Conservation (phyloP, 2,329 filamentous ascomycete genomes). For the Colletotrichum sp. region DNA sequence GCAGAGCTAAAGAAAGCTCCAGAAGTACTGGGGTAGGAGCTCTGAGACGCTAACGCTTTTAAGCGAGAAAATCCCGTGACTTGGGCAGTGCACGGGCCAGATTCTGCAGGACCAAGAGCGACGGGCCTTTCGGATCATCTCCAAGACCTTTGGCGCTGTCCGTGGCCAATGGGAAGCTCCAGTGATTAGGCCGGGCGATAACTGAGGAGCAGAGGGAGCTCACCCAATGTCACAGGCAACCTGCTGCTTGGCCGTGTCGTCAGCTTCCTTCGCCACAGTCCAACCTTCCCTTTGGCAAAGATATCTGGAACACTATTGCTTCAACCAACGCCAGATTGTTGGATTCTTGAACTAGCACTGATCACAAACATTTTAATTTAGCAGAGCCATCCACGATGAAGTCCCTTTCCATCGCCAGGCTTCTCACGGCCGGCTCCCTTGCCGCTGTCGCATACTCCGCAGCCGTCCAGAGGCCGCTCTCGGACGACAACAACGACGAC, state of each 20-base stretch:
- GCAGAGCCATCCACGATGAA: constrained; percentile 28
- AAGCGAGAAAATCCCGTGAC: background rate
- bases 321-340: background rate
- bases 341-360: background rate
- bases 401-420: constrained; percentile 35
- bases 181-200: background rate
- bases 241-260: constrained; percentile 23
- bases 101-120: background rate
- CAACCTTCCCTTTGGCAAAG: background rate
- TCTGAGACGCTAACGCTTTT: background rate
- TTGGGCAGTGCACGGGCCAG: background rate
- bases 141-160: background rate
- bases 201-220: background rate
- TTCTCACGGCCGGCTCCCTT: constrained; percentile 33
- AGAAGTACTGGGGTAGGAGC: background rate
- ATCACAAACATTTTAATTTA: background rate
- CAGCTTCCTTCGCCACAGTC: constrained; percentile 25
- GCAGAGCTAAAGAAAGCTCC: background rate
- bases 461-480: constrained; percentile 7
- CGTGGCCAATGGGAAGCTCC: constrained; percentile 24
- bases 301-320: background rate
- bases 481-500: constrained; percentile 48
- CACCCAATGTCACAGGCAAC: constrained; percentile 28
- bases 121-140: background rate
- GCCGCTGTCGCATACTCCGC: constrained; percentile 24